Conservation (phyloP, 2,329 filamentous ascomycete species). For the Epichloe scottii region DNA sequence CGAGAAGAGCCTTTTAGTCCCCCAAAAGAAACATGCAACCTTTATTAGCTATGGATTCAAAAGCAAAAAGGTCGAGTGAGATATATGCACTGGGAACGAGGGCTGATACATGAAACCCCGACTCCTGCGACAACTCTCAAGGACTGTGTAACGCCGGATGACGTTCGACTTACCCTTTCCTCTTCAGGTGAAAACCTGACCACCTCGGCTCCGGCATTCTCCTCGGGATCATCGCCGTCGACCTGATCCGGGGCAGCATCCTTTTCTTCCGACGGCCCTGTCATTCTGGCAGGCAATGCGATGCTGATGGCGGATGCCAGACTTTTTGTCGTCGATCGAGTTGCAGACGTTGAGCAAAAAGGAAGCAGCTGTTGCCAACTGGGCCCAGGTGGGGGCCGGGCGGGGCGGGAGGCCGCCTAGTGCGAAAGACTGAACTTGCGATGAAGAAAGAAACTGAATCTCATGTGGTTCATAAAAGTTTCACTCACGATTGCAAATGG, state of each 20-base stretch:
- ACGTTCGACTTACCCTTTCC: conserved; percentile 31
- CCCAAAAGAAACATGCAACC: background rate
- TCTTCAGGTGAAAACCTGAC: conserved; percentile 39
- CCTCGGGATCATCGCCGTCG: background rate
- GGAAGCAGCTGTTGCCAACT: background rate
- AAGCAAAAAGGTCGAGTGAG: background rate
- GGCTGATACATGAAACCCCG: background rate
- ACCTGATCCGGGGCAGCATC: background rate
- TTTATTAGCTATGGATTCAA: too few relatives aligned
- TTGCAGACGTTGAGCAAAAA: background rate
- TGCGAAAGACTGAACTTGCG: too few relatives aligned
- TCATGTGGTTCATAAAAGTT: too few relatives aligned
- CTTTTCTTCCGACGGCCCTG: background rate
- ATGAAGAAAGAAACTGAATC: too few relatives aligned
- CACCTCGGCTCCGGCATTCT: conserved; percentile 13
- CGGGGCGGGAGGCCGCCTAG: too few relatives aligned
- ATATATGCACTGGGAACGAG: background rate
- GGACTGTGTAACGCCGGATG: too few relatives aligned
- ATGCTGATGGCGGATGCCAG: background rate
- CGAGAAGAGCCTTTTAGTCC: conserved; percentile 45
- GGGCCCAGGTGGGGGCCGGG: too few relatives aligned
- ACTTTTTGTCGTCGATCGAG: background rate
- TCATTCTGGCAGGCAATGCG: background rate
- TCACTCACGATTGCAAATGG: too few relatives aligned
- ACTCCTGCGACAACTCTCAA: background rate